These are phyloP conservation scores for Sphagnum magellanicum DNA, from an alignment of 228 moss, liverwort and hornwort genomes.

Conservation along the genomic window DNA sequence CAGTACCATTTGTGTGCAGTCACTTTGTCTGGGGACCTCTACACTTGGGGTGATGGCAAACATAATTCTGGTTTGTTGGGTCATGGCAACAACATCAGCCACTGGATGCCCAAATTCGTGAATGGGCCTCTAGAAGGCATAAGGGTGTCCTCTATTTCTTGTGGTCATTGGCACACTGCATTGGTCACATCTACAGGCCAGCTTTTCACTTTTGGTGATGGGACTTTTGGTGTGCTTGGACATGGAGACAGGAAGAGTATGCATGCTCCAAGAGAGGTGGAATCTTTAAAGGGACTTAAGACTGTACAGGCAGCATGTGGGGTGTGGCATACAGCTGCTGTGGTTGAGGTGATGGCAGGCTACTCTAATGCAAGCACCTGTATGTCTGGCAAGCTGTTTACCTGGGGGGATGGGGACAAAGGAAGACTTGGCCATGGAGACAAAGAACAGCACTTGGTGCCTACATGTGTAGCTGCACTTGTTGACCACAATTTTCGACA, in stretches of 20 bases:
- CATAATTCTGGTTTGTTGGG: constrained; percentile 93
- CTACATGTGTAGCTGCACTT: constrained; percentile 90
- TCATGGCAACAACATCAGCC: constrained; percentile 94
- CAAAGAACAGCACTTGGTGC: constrained; percentile 92
- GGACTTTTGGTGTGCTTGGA: constrained; percentile 95
- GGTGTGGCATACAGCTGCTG: constrained; percentile 98
- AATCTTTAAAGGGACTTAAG: constrained; percentile 90
- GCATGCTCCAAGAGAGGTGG: constrained; percentile 83
- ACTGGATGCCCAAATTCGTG: constrained; percentile 98
- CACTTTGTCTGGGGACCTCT: constrained; percentile 85
- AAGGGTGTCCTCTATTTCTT: constrained; percentile 80
- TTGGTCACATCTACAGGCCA: constrained; percentile 90
- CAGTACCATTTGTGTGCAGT: constrained; percentile 92
- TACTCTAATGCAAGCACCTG: constrained; percentile 66
- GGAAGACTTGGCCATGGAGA: constrained; percentile 91
- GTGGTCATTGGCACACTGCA: constrained; percentile 99
- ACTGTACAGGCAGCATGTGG: constrained; percentile 90
- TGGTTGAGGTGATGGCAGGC: constrained; percentile 99
- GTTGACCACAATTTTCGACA: constrained; percentile 95
- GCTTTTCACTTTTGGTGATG: constrained; percentile 94
- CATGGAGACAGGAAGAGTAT: constrained; percentile 86
- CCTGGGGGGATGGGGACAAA: constrained; percentile 99
- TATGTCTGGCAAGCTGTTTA: constrained; percentile 96
- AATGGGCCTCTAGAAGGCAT: constrained; percentile 81
- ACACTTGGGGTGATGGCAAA: constrained; percentile 98